These are phyloP conservation scores for Entonaema liquescens DNA, from an alignment of 495 filamentous ascomycete species.

Conservation along the genomic window DNA sequence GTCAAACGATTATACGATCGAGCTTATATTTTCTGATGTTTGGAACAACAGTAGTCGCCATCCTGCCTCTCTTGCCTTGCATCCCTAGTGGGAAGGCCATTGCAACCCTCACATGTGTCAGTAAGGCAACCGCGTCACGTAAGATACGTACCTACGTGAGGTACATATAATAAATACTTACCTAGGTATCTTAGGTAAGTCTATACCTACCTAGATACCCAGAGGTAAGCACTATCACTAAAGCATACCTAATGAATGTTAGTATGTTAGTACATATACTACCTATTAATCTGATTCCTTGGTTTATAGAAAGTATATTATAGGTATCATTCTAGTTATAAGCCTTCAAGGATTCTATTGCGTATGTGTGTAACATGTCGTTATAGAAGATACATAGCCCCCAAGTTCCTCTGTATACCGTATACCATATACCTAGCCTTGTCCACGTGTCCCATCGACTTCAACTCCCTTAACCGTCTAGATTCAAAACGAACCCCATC, in stretches of 20 bases:
- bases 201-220: too few species aligned
- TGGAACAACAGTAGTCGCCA: not conserved
- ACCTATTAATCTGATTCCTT: too few species aligned
- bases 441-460: not conserved
- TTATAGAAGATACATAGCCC: not conserved
- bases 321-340: not conserved
- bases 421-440: too few species aligned
- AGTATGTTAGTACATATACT: too few species aligned
- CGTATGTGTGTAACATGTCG: not conserved
- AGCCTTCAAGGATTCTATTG: not conserved
- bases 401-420: not conserved
- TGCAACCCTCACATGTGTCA: not conserved
- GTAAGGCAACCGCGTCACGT: not conserved
- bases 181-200: not conserved
- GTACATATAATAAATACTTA: not conserved
- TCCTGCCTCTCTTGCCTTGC: not conserved
- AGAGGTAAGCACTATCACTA: too few species aligned
- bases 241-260: too few species aligned
- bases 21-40: not conserved
- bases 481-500: not conserved
- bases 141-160: too few species aligned
- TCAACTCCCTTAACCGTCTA: not conserved
- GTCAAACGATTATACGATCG: not conserved
- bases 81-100: not conserved
- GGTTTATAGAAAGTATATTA: not conserved